phyloP scores from a whole-genome alignment of 176 grass and related monocot species.

The Carex myosuroides region DNA sequence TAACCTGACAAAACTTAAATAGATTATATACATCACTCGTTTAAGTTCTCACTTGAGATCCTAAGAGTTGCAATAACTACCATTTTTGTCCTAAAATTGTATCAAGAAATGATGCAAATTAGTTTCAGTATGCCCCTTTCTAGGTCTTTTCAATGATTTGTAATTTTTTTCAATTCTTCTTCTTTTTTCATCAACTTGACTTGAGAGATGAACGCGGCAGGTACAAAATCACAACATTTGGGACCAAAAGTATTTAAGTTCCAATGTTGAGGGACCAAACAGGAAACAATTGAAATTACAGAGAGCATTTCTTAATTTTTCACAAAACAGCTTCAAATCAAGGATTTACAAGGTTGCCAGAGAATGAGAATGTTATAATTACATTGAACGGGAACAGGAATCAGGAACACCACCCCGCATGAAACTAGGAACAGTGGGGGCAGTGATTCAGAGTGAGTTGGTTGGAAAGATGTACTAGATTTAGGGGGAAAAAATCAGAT shows the following conservation, averaged over 20 bases:
- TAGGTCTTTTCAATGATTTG: neutral
- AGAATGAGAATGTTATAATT: neutral
- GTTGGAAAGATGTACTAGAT: neutral
- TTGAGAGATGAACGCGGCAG: neutral
- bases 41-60: neutral
- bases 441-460: neutral
- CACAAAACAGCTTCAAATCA: neutral
- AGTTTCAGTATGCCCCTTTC: neutral
- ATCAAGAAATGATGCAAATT: neutral
- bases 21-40: neutral
- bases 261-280: neutral
- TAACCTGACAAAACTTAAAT: neutral
- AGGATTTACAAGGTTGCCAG: neutral
- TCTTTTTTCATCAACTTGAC: neutral
- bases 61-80: neutral
- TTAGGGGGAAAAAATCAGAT: neutral
- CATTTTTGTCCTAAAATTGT: neutral
- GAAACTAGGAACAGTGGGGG: neutral
- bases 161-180: neutral
- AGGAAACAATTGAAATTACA: neutral
- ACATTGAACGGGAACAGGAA: neutral
- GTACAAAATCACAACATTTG: neutral
- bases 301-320: neutral
- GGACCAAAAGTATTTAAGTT: neutral
- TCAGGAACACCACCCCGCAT: neutral